Evolutionary conservation across 805 yeast species (phyloP).

Genomic region (Saccharomycopsis olivae): DNA sequence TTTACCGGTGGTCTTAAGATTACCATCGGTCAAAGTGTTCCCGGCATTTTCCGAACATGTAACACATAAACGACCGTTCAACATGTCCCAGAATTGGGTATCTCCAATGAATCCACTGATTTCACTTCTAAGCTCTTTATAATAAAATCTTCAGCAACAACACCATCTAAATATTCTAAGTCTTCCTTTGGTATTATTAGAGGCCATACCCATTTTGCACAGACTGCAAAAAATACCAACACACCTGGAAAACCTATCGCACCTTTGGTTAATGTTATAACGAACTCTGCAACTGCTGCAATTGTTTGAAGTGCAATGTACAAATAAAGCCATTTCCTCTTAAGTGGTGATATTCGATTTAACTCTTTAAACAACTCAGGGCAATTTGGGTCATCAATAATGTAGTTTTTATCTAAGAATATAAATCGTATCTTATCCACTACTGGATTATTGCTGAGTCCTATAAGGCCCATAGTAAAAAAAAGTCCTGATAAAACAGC

Average conservation of each 20-base stretch:
- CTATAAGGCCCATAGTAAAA: constrained; percentile 85
- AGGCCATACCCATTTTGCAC: constrained; percentile 56
- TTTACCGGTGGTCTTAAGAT: too few relatives aligned
- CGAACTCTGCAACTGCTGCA: constrained; percentile 75
- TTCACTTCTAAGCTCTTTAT: too few relatives aligned
- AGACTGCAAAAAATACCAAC: constrained; percentile 51
- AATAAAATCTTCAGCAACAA: too few relatives aligned
- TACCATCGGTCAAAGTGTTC: too few relatives aligned
- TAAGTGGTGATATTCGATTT: not conserved
- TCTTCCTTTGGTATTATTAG: constrained; percentile 50
- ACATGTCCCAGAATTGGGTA: too few relatives aligned
- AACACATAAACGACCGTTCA: too few relatives aligned
- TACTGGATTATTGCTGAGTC: constrained; percentile 58
- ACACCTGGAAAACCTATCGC: constrained; percentile 95
- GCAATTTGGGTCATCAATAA: constrained; percentile 23
- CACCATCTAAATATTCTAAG: constrained; percentile 54
- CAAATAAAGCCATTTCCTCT: constrained; percentile 36
- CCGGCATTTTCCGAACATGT: too few relatives aligned
- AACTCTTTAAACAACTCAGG: too few relatives aligned
- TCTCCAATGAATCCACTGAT: too few relatives aligned
- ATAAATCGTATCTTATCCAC: constrained; percentile 52
- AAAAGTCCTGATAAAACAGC: constrained; percentile 88
- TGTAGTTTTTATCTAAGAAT: constrained; percentile 43
- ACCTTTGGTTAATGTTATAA: constrained; percentile 74
- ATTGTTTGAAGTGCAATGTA: constrained; percentile 50